Evolutionary conservation across 2,329 filamentous ascomycete genomes (phyloP).

Genomic region (Berkeleyomyces rouxiae): DNA sequence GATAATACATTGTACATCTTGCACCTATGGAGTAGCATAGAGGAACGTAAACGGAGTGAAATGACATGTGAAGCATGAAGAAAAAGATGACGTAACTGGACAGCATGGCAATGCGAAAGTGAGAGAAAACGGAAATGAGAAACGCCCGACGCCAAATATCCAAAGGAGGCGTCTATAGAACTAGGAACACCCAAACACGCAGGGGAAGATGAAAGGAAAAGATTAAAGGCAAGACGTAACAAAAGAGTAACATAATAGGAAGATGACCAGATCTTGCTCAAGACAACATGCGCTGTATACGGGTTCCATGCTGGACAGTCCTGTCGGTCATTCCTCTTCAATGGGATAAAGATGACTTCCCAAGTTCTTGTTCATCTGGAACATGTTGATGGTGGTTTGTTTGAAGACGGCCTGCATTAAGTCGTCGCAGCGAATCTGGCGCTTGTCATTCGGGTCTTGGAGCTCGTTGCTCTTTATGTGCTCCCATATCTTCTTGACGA

Average conservation of each 20-base stretch:
- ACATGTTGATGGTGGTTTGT: constrained; percentile 86
- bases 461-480: constrained; percentile 81
- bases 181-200: neutral
- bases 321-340: constrained; percentile 42
- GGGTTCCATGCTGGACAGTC: neutral
- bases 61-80: neutral
- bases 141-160: neutral
- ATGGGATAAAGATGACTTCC: constrained; percentile 76
- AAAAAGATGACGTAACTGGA: neutral
- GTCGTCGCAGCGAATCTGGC: constrained; percentile 86
- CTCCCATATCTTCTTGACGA: constrained; percentile 90
- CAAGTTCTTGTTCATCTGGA: constrained; percentile 96
- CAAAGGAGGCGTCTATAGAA: neutral
- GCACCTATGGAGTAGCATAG: neutral
- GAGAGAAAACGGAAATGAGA: neutral
- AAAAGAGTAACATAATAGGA: neutral
- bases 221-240: neutral
- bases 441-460: constrained; percentile 80
- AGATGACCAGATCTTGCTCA: neutral
- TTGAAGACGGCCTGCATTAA: constrained; percentile 87
- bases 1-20: neutral
- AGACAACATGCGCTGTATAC: neutral
- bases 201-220: neutral
- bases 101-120: neutral
- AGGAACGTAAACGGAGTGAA: neutral